A percentile compares a stretch with the other conserved stretches of the same genome.
phyloP scores from a whole-genome alignment of 163 green algal genomes.

The Chlorella variabilis region DNA sequence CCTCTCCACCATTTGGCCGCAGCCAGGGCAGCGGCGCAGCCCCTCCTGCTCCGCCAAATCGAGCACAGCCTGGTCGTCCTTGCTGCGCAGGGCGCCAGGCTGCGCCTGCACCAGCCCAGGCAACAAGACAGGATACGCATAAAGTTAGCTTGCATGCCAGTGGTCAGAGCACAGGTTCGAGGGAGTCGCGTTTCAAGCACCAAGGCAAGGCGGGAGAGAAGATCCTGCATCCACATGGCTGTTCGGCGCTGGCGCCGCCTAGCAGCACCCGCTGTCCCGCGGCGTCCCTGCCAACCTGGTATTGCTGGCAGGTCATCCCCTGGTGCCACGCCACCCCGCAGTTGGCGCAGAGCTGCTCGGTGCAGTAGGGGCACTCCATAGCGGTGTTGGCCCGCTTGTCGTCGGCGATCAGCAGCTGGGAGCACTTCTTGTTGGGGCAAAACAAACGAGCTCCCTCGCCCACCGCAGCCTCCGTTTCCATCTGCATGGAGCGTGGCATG shows the following conservation, averaged over 20 bases:
- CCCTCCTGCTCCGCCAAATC: constrained; percentile 26
- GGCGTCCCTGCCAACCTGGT: neutral
- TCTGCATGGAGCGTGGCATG: constrained; percentile 16
- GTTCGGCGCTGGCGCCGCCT: neutral
- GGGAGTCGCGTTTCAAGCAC: too few species aligned
- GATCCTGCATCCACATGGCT: neutral
- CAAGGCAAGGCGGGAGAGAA: too few species aligned
- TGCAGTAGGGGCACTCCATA: constrained; percentile 10
- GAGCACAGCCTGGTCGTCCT: constrained; percentile 29
- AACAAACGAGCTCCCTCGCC: constrained; percentile 16
- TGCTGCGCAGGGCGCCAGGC: constrained; percentile 9
- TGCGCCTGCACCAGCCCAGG: constrained; percentile 1
- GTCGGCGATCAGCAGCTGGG: constrained; percentile 32
- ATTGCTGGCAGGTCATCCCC: constrained; percentile 30
- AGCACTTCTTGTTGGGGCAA: constrained; percentile 31
- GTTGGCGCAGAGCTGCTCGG: constrained; percentile 24
- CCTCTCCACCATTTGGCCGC: constrained; percentile 28
- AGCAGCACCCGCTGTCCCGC: neutral
- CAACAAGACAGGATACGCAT: neutral
- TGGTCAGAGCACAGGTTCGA: too few species aligned
- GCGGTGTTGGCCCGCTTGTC: constrained; percentile 18
- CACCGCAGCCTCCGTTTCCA: constrained; percentile 34
- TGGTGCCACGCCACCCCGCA: constrained; percentile 31
- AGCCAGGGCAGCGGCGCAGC: constrained; percentile 22
- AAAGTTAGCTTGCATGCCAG: too few species aligned